Base-by-base conservation (phyloP, 768 basidiomycete species). In the Sarcomyxa edulis region DNA sequence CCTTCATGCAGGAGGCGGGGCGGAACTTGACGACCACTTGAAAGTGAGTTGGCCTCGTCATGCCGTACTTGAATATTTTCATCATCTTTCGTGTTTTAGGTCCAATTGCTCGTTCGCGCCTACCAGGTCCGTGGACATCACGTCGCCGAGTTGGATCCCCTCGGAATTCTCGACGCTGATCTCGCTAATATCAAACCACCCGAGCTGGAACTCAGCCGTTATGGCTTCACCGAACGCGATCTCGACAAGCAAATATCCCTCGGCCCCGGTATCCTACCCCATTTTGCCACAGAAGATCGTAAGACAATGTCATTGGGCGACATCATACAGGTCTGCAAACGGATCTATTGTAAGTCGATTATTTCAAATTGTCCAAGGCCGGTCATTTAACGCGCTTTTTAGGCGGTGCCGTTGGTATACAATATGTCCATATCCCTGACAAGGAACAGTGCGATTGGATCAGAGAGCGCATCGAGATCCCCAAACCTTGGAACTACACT, bases 401-500 rank as follows among this genome's bases (percentile, higher is more conserved):
- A 93, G 90, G 89, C 52, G 87, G 89, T 39, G 81, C 85, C 41
- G 70, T 95, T 44, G 91, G 91, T 37, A 83, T 89, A 41, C 91
- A 95, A 55, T 95, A 94, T 56, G 71, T 87, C 32, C 96, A 99
- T 64, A 99, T 99, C 43, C 90, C 95, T 19, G 90, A 96, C 73
- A 90, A 95, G 70, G 90, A 94, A 48, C 90, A 99, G 58, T 99
- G 96, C 56, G 94, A 99, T 64, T 99, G 96, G 96, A 94, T 99
- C 52, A 76, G 96, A 48, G 91, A 93, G 56, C 88, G 96, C 43
- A 72, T 98, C 31, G 96, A 99, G 62, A 82, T 84, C 11, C 96
- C 96, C 1, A 84, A 87, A 52, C 95, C 95, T 6, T 97, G 92
- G 92, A 91, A 93, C 53, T 99, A 98, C 66, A 89, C 87, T 36